phyloP scores from a whole-genome alignment of 768 basidiomycete genomes.

The Megacollybia marginata region DNA sequence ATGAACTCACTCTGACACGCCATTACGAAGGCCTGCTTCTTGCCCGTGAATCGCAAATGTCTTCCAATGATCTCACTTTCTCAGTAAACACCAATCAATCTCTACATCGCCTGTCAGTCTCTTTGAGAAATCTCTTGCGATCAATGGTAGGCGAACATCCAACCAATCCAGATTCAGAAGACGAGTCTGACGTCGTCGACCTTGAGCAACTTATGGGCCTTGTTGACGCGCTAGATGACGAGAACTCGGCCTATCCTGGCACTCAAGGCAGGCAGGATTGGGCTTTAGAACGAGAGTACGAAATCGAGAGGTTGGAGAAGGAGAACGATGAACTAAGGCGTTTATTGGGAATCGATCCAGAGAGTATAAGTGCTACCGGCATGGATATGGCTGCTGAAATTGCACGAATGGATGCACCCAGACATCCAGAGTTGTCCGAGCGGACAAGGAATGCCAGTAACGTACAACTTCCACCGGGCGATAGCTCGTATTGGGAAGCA shows the following conservation, averaged over 20 bases:
- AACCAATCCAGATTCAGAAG: conserved; percentile 21
- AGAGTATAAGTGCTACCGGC: conserved; percentile 43
- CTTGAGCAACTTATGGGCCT: conserved; percentile 34
- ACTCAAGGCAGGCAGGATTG: conserved; percentile 59
- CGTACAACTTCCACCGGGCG: conserved; percentile 11
- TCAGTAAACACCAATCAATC: conserved; percentile 57
- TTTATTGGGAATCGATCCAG: conserved; percentile 67
- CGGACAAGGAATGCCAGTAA: conserved; percentile 17
- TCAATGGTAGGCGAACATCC: conserved; percentile 59
- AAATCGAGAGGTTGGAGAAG: conserved; percentile 71
- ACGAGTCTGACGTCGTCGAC: conserved; percentile 20
- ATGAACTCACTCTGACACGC: conserved; percentile 77
- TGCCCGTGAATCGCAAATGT: conserved; percentile 49
- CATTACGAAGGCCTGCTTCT: conserved; percentile 85
- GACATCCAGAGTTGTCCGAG: conserved; percentile 26
- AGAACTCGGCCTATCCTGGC: conserved; percentile 20
- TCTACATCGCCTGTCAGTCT: conserved; percentile 63
- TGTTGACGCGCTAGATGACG: conserved; percentile 34
- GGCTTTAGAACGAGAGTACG: conserved; percentile 81
- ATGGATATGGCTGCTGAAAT: conserved; percentile 44
- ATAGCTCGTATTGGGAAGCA: background rate
- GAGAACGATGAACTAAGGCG: conserved; percentile 80
- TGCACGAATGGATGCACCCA: conserved; percentile 33
- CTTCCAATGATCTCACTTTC: conserved; percentile 48
- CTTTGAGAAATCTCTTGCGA: conserved; percentile 65